phyloP scores from a whole-genome alignment of 2,329 filamentous ascomycete genomes.

The Pseudogymnoascus sp. region DNA sequence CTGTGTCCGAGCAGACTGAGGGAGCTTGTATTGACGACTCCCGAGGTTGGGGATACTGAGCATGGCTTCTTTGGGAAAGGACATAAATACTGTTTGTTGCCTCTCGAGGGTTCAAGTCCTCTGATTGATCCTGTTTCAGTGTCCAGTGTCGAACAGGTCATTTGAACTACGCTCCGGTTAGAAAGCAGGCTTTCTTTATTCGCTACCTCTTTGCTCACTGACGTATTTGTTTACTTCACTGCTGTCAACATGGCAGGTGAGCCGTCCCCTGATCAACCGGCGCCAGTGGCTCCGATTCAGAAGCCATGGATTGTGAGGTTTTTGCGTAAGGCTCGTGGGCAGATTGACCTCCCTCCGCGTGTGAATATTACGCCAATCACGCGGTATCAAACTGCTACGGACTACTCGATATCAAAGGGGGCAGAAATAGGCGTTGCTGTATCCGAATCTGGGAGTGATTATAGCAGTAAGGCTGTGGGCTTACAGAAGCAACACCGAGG shows the following conservation, averaged over 20 bases:
- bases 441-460: neutral
- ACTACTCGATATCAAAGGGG: neutral
- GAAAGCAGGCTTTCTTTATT: neutral
- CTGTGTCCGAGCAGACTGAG: neutral
- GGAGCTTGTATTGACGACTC: neutral
- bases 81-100: neutral
- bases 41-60: neutral
- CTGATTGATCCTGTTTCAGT: constrained; percentile 3
- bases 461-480: neutral
- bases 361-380: neutral
- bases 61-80: constrained; percentile 1
- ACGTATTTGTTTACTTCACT: neutral
- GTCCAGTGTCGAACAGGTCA: neutral
- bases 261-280: neutral
- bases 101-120: neutral
- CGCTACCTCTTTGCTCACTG: neutral
- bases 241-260: neutral
- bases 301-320: neutral
- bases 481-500: neutral
- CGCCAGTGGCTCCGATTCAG: neutral
- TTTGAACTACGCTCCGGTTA: neutral
- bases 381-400: neutral
- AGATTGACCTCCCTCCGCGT: constrained; percentile 9
- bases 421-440: neutral
- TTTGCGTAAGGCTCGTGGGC: constrained; percentile 9